Evolutionary conservation across 2,329 filamentous ascomycete species (phyloP), one percentile per base, ranked within the genome.

Genomic region (Laburnicola sp.): DNA sequence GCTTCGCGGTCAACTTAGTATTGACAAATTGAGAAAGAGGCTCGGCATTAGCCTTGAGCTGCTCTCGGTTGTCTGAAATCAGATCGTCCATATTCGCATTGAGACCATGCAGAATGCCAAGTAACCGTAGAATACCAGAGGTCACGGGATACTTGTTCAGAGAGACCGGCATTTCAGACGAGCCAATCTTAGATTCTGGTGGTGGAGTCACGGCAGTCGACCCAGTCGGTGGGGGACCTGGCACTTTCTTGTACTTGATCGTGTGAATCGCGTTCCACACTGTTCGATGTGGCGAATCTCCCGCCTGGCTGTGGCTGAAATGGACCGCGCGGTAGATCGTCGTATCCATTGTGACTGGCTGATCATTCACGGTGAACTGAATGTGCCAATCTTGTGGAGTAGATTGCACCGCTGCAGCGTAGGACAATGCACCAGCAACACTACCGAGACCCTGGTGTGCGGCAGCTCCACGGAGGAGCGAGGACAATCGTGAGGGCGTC

Each of bases 241-340:
- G 78, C 7, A 96, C 91, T 41, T 90, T 87, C 68, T 87, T 89
- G 74, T 96, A 97, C 63, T 92, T 95, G 76, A 99, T 90, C 0
- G 91, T 86, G 69, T 99, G 93, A 16, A 94, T 85, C 1, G 86
- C 85, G 35, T 90, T 92, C 93, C 93, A 99, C 10, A 97, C 86
- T 56, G 87, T 93, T 39, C 91, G 84, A 51, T 82, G 83, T 7
- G 83, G 76, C 8, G 86, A 80, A 50, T 95, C 90, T 21, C 88
- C 83, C 8, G 80, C 69, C 42, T 81, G 75, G 10, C 78, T 74
- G 52, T 83, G 80, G 75, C 81, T 84, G 67, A 85, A 88, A 66
- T 97, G 90, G 6, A 97, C 90, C 28, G 94, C 94, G 41, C 93
- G 87, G 67, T 97, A 99, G 49, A 99, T 93, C 0, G 94, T 99